Evolutionary conservation across 768 basidiomycete genomes (phyloP).

Genomic region (Boletus tomentosulus): DNA sequence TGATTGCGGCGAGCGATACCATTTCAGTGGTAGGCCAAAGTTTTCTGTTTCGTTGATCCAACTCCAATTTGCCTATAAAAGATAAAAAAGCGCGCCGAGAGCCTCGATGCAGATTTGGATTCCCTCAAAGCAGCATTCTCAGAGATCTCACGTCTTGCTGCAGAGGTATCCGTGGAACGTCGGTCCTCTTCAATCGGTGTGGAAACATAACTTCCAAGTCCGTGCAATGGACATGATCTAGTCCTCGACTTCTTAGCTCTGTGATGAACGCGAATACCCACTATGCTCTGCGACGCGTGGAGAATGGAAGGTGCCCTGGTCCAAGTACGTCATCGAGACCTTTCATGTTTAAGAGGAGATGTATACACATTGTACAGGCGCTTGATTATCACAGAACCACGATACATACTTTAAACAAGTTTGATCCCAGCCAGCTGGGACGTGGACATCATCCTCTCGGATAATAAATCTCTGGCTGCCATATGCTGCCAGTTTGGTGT

Average conservation of each 20-base stretch:
- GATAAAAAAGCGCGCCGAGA: conserved; percentile 89
- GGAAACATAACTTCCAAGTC: not conserved
- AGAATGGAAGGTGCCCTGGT: not conserved
- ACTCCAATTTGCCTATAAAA: conserved; percentile 26
- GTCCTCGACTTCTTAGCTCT: not conserved
- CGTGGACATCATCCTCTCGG: conserved; percentile 8
- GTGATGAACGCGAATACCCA: not conserved
- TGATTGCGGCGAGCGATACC: conserved; percentile 90
- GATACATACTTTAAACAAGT: conserved; percentile 6
- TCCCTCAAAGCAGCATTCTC: conserved; percentile 76
- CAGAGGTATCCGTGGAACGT: conserved; percentile 57
- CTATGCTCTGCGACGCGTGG: not conserved
- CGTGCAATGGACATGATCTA: not conserved
- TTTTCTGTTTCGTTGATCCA: not conserved
- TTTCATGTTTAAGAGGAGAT: conserved; percentile 1
- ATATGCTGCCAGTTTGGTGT: conserved; percentile 39
- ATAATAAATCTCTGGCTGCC: conserved; percentile 43
- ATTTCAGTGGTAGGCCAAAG: conserved; percentile 65
- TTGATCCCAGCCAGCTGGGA: not conserved
- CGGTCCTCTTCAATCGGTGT: not conserved
- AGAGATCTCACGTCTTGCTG: conserved; percentile 75
- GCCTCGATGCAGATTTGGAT: conserved; percentile 81
- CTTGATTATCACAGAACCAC: conserved; percentile 8
- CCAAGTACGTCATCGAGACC: conserved; percentile 3
- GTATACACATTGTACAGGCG: conserved; percentile 9